Percentiles rank a stretch among this genome's conserved stretches.
These are phyloP conservation scores for Camelina sativa DNA, from an alignment of 345 rosid genomes.

Conservation along the genomic window DNA sequence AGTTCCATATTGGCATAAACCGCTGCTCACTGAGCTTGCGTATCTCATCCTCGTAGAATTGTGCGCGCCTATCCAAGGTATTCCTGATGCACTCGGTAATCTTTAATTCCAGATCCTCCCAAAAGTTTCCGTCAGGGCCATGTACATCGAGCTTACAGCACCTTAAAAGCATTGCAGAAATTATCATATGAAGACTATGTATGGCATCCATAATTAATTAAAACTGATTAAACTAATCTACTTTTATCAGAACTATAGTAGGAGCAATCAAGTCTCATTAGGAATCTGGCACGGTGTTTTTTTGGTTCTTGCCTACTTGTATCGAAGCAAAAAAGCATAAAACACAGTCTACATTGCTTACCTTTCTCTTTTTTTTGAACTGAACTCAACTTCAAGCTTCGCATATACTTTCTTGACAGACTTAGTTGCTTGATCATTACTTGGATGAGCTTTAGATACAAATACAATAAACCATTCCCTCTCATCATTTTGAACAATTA, in stretches of 20 bases:
- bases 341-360: conserved; percentile 32
- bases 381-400: conserved; percentile 94
- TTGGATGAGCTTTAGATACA: conserved; percentile 93
- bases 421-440: conserved; percentile 84
- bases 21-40: conserved; percentile 94
- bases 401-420: conserved; percentile 87
- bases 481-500: conserved; percentile 92
- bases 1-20: conserved; percentile 95
- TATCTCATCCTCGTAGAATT: conserved; percentile 95
- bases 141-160: conserved; percentile 92
- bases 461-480: conserved; percentile 95
- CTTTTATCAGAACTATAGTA: conserved; percentile 11
- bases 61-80: conserved; percentile 87
- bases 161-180: conserved; percentile 55
- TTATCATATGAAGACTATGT: conserved; percentile 33
- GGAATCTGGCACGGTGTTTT: conserved; percentile 16
- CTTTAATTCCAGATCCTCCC: conserved; percentile 94
- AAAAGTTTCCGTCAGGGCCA: conserved; percentile 77
- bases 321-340: conserved; percentile 4
- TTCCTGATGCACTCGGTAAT: conserved; percentile 81
- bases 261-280: conserved; percentile 16
- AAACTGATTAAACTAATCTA: conserved; percentile 6
- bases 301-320: background rate
- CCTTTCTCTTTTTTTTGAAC: conserved; percentile 97
- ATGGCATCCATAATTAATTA: conserved; percentile 1